Evolutionary conservation across 2,329 filamentous ascomycete genomes (phyloP), one percentile per base, ranked within the genome.

Genomic region (Periconia sp.): DNA sequence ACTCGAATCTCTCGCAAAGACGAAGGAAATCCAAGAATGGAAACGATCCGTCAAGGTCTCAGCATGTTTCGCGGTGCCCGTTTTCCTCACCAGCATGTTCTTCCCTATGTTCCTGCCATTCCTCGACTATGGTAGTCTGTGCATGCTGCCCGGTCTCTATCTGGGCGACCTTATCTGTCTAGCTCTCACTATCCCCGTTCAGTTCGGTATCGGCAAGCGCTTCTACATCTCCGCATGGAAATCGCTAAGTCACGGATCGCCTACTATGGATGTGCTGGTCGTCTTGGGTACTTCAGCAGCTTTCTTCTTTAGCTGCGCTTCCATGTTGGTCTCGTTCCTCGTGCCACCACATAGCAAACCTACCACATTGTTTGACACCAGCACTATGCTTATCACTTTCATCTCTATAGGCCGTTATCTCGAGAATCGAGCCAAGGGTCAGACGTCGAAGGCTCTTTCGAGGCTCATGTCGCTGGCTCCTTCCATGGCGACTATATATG

Each of bases 331-430:
- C 12, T 95, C 91, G 0, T 68, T 97, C 15, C 55, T 88, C 11
- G 77, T 82, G n/a, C 76, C 83, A 16, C 88, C 90, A 5, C 90
- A 97, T 65, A 82, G 79, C 2, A 83, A 89, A 34, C 94, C 94
- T 1, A 86, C 84, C 51, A 96, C 91, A 2, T 88, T 96, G 12
- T 99, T 99, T 61, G 94, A 99, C 65, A 99, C 94, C 1, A 96
- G 92, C 71, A 96, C 91, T 16, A 99, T 97, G 94, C 79, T 99
- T 37, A 92, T 99, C 68, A 96, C 91, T 0, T 97, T 99, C 66
- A 90, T 96, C 68, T 91, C 88, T 1, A 74, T 99, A 3, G 90
- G 94, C 4, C 86, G 94, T 24, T 99, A 88, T 74, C 74, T 99
- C 13, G 94, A 99, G 72, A 99, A 97, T 66, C 79, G 86, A 13